Conservation (phyloP, 352 stramenopile genomes). For the Globisporangium cederbergense region DNA sequence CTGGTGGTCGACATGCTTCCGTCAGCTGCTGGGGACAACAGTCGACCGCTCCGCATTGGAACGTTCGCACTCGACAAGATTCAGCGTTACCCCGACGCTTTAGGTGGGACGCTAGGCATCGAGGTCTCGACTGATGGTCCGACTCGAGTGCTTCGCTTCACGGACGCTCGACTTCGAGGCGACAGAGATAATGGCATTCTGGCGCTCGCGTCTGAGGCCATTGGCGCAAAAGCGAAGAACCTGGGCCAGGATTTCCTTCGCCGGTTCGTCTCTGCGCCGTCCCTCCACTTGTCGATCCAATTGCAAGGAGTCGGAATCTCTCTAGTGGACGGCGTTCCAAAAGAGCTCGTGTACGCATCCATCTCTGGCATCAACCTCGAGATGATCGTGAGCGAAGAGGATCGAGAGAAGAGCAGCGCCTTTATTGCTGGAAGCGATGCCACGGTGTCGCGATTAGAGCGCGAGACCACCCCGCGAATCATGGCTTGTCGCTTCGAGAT, state of each 20-base stretch:
- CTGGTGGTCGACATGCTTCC: constrained; percentile 88
- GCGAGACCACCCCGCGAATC: constrained; percentile 51
- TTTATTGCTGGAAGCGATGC: constrained; percentile 45
- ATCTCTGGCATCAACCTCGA: constrained; percentile 64
- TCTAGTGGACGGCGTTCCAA: constrained; percentile 64
- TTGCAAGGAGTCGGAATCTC: constrained; percentile 78
- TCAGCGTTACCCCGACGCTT: constrained; percentile 66
- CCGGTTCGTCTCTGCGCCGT: constrained; percentile 48
- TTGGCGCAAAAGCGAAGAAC: constrained; percentile 2
- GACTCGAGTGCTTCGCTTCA: constrained; percentile 84
- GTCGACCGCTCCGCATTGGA: constrained; percentile 77
- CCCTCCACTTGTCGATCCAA: constrained; percentile 47
- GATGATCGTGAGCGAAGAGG: constrained; percentile 49
- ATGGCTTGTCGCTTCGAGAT: constrained; percentile 67
- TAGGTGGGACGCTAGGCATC: constrained; percentile 71
- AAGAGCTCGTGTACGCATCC: constrained; percentile 79
- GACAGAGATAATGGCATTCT: constrained; percentile 23
- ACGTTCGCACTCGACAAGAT: constrained; percentile 84
- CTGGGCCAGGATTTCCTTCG: constrained; percentile 27
- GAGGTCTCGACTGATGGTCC: constrained; percentile 84
- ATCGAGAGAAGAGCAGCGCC: constrained; percentile 27
- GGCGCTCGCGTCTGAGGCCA: not conserved
- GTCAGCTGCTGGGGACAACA: constrained; percentile 84
- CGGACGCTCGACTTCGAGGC: constrained; percentile 72
- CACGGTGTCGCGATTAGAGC: constrained; percentile 48